Percentiles rank a stretch among this genome's conserved stretches.
Evolutionary conservation across 257 asterid species (phyloP).

Genomic region (Penstemon barbatus): DNA sequence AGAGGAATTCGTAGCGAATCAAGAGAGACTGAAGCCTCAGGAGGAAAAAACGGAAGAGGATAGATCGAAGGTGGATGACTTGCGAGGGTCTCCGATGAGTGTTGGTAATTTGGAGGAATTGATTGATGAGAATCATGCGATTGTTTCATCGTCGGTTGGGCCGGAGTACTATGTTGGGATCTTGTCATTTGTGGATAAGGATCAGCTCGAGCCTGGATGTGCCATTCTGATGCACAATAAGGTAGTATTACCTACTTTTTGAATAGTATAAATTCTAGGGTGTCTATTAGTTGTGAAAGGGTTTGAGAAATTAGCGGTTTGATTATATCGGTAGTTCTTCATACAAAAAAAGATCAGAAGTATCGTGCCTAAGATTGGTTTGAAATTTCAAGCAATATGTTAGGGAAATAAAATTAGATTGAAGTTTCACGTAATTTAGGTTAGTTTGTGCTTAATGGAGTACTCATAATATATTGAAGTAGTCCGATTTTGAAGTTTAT

Average conservation of each 20-base stretch:
- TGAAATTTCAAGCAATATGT: slow-evolving; percentile 12
- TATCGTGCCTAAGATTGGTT: not conserved
- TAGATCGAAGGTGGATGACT: slow-evolving; percentile 79
- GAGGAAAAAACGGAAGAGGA: slow-evolving; percentile 98
- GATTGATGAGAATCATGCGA: slow-evolving; percentile 92
- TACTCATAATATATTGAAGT: too few relatives aligned
- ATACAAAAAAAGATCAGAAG: not conserved
- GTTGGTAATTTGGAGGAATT: slow-evolving; percentile 88
- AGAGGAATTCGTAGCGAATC: slow-evolving; percentile 91
- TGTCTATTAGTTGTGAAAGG: slow-evolving; percentile 14
- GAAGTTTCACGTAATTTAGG: not conserved
- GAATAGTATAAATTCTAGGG: not conserved
- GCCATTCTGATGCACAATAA: slow-evolving; percentile 92
- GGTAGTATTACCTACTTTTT: slow-evolving; percentile 35
- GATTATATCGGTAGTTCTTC: not conserved
- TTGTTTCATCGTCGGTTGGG: slow-evolving; percentile 81
- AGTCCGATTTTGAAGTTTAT: not conserved
- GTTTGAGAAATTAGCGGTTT: slow-evolving; percentile 26
- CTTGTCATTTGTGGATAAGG: slow-evolving; percentile 84
- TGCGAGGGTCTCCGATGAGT: slow-evolving; percentile 90
- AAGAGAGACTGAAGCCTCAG: slow-evolving; percentile 86
- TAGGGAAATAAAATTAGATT: slow-evolving; percentile 1
- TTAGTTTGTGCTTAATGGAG: too few relatives aligned
- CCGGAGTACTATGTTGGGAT: slow-evolving; percentile 93
- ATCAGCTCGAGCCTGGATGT: slow-evolving; percentile 94